A percentile compares a stretch with the other conserved stretches of the same genome.
Evolutionary conservation across 805 yeast genomes (phyloP).

Genomic region (Cephaloascus fragrans): DNA sequence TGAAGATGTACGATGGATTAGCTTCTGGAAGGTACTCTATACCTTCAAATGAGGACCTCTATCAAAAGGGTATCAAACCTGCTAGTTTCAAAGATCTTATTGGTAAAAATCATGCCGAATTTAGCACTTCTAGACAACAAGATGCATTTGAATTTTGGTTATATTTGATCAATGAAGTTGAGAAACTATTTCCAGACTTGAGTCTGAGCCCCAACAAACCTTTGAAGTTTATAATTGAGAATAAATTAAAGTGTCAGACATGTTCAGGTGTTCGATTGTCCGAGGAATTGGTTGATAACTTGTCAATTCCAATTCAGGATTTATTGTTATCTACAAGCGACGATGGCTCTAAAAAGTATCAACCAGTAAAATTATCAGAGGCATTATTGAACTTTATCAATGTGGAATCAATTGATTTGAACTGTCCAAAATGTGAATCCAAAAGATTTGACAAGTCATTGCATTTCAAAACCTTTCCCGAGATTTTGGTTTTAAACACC

Average conservation of each 20-base stretch:
- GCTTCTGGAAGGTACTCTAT: slow-evolving; percentile 62
- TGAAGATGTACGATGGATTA: slow-evolving; percentile 75
- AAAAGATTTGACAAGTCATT: slow-evolving; percentile 27
- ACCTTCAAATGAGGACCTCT: slow-evolving; percentile 41
- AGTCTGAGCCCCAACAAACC: slow-evolving; percentile 36
- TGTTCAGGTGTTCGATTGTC: slow-evolving; percentile 57
- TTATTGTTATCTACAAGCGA: slow-evolving; percentile 25
- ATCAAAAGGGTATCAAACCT: slow-evolving; percentile 74
- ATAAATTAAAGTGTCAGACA: slow-evolving; percentile 44
- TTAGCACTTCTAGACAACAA: slow-evolving; percentile 81
- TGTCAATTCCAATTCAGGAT: slow-evolving; percentile 51
- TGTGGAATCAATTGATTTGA: slow-evolving; percentile 51
- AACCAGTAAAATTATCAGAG: slow-evolving; percentile 37
- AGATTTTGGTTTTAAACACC: slow-evolving; percentile 60
- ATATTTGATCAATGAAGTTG: slow-evolving; percentile 56
- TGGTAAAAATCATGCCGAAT: slow-evolving; percentile 75
- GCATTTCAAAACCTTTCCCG: slow-evolving; percentile 57
- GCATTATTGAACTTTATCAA: slow-evolving; percentile 35
- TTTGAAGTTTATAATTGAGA: slow-evolving; percentile 58
- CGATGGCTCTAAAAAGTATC: slow-evolving; percentile 36
- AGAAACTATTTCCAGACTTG: slow-evolving; percentile 26
- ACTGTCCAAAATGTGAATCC: slow-evolving; percentile 46
- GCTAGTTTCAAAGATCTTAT: slow-evolving; percentile 63
- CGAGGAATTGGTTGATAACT: slow-evolving; percentile 46
- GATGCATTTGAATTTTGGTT: slow-evolving; percentile 88